Base-by-base conservation (phyloP, 2,329 filamentous ascomycete species). In the Pseudovirgaria hyperparasitica region DNA sequence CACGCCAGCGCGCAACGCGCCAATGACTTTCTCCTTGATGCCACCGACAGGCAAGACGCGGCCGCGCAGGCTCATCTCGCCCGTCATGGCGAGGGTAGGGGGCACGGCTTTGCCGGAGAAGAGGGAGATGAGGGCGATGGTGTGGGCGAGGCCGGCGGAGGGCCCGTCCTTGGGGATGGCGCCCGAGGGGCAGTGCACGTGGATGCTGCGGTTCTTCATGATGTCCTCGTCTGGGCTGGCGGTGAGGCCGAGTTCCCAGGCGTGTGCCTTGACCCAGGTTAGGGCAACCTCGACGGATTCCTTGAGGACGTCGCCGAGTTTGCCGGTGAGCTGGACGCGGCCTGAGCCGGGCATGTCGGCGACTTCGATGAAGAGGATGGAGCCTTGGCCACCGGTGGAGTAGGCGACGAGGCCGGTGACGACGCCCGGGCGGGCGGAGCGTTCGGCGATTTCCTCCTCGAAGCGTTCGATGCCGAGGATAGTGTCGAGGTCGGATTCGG, bases 11-110 rank as follows among this genome's bases (percentile, higher is more conserved):
- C 87, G 71, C 48, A 92, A 65, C 6, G 90, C 90, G 13, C 90
- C 90, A 48, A 98, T 96, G 28, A 96, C 67, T 57, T 98, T 98
- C 70, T 98, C 87, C 59, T 96, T 94, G 60, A 98, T 96, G 11
- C 90, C 90, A 28, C 90, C 90, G 19, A 98, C 90, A 15, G 87
- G 84, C 57, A 90, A 82, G 30, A 98, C 80, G 38, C 85, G 75
- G 13, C 90, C 90, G 22, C 90, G 72, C 15, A 98, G 71, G 30
- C 80, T 84, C 35, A 78, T 59, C 45, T 79, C 74, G 6, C 74
- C 74, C 0, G 90, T 98, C 90, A 98, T 98, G 22, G 90, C 90
- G 54, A 98, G 76, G 4, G 81, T 85, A 1, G 87, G 82, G 21
- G 87, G 82, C 4, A 98, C 86, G 15, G 80, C 64, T 45, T 85